phyloP scores from a whole-genome alignment of 2,329 filamentous ascomycete genomes.

The Aspergillus sergii region DNA sequence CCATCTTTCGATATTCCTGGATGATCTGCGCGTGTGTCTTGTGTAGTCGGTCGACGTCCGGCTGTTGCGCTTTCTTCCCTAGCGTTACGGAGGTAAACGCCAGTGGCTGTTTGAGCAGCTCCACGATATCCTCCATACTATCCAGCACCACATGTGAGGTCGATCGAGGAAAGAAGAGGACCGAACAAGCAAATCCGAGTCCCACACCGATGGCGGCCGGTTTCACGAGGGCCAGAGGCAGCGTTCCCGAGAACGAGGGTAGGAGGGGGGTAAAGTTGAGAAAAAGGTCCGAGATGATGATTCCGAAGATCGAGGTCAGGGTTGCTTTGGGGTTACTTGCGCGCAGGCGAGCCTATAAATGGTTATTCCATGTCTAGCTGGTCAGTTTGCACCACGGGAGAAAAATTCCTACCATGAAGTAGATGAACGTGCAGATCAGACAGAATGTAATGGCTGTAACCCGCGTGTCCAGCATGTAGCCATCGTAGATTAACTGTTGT shows the following conservation, averaged over 20 bases:
- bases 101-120: slow-evolving; percentile 32
- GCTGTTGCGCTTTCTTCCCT: slow-evolving; percentile 15
- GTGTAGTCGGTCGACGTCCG: slow-evolving; percentile 26
- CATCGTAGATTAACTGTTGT: slow-evolving; percentile 45
- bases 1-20: slow-evolving; percentile 39
- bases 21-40: slow-evolving; percentile 40
- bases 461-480: slow-evolving; percentile 52
- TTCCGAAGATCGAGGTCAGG: slow-evolving; percentile 51
- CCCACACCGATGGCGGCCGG: slow-evolving; percentile 52
- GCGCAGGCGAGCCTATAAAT: slow-evolving; percentile 44
- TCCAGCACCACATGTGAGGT: slow-evolving; percentile 50
- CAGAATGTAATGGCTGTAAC: slow-evolving; percentile 42
- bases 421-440: slow-evolving; percentile 50
- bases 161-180: slow-evolving; percentile 55
- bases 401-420: slow-evolving; percentile 34
- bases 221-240: slow-evolving; percentile 46
- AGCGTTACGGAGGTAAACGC: slow-evolving; percentile 30
- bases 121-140: slow-evolving; percentile 33
- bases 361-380: neutral
- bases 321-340: slow-evolving; percentile 50
- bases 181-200: slow-evolving; percentile 46
- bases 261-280: slow-evolving; percentile 48
- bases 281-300: slow-evolving; percentile 51
- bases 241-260: slow-evolving; percentile 42
- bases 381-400: neutral